These are phyloP conservation scores for Hanseniaspora uvarum DNA, from an alignment of 1,139 yeast species.

Conservation along the genomic window DNA sequence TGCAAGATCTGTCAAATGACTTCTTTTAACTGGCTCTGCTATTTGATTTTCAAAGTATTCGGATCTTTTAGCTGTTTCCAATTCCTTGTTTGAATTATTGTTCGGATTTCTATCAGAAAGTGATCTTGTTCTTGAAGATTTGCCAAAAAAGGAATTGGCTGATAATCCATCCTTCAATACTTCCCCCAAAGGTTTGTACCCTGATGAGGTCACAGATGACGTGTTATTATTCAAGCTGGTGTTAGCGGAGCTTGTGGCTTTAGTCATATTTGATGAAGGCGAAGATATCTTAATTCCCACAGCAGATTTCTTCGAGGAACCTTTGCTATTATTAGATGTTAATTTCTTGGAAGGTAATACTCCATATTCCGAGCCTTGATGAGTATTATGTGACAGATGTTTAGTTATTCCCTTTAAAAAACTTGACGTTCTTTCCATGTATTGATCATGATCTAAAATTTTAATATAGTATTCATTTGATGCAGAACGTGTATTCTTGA, in stretches of 20 bases:
- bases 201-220: not conserved
- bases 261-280: slow-evolving; percentile 4
- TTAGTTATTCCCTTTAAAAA: not conserved
- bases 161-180: not conserved
- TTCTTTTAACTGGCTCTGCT: not conserved
- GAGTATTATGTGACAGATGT: not conserved
- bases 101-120: slow-evolving; percentile 3
- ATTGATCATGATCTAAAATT: not conserved
- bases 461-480: not conserved
- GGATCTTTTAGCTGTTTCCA: not conserved
- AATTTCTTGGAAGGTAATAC: not conserved
- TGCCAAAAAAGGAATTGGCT: slow-evolving; percentile 4
- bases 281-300: slow-evolving; percentile 5
- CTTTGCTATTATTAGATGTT: not conserved
- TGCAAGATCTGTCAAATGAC: not conserved
- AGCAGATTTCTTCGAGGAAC: not conserved
- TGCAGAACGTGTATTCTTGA: not conserved
- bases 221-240: not conserved
- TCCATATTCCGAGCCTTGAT: slow-evolving; percentile 1
- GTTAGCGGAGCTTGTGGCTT: not conserved
- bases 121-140: not conserved
- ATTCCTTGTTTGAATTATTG: not conserved
- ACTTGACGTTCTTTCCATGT: not conserved
- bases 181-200: not conserved
- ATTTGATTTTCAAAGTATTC: not conserved